Evolutionary conservation across 306 rosid species (phyloP), one percentile per base, ranked within the genome.

Genomic region (Quercus engelmannii): DNA sequence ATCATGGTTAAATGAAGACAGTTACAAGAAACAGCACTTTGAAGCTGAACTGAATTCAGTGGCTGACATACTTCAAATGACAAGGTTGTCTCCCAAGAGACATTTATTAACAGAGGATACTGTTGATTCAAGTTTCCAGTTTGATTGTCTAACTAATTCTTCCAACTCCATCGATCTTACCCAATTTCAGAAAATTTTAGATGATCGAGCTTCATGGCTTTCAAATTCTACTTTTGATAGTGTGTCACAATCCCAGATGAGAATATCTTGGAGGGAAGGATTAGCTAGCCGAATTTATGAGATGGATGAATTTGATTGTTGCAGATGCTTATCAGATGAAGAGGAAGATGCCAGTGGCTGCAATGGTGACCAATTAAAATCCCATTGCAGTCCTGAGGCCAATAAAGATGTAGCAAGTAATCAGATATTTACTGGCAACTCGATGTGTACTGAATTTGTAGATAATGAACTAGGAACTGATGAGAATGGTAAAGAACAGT

Each of bases 241-340:
- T 57, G 80, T 73, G 21, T 87, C 89, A 28, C 88, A 84, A 79
- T 90, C 94, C 52, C 89, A 88, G 71, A 81, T 84, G 87, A 89
- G 91, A 81, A 86, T 86, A 83, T 92, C 98, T 13, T 92, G 97
- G 97, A 87, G 89, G 78, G 97, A 92, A 74, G 94, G 91, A 18
- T 78, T 85, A 75, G 77, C 78, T 73, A 90, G 90, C 84, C 97
- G 82, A 65, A 85, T 83, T 35, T 70, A 81, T 19, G 92, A 92
- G 63, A 78, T 83, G 79, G 94, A 89, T 76, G 97, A 92, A 25
- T 80, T 86, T 38, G 98, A 92, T 78, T 71, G 83, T 77, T 94
- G 97, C 87, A 89, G 88, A 81, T 91, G 93, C 83, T 86, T 92
- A 79, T 94, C 97, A 63, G 98, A 90, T 70, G 96, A 90, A 75